Evolutionary conservation across 208 protist species (phyloP).

Genomic region (Angomonas desouzai): DNA sequence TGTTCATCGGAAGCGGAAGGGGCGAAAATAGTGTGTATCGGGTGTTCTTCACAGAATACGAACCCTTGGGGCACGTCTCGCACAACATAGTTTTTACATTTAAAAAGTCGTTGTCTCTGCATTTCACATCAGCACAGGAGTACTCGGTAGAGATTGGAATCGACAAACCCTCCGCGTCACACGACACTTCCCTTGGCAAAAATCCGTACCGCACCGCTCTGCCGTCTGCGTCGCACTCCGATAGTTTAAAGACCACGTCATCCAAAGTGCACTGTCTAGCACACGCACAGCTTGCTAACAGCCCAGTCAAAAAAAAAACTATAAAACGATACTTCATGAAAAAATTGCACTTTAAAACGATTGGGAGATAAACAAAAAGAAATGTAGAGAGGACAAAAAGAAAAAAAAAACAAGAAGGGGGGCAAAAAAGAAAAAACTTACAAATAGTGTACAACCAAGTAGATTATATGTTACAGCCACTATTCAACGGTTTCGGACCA

Average conservation of each 20-base stretch:
- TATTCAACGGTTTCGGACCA: conserved; percentile 42
- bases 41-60: neutral
- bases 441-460: too few species aligned
- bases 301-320: neutral
- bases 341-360: too few species aligned
- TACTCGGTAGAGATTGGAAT: neutral
- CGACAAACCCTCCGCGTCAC: neutral
- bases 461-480: too few species aligned
- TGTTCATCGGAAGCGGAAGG: neutral
- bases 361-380: conserved; percentile 9
- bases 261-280: neutral
- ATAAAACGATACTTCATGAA: too few species aligned
- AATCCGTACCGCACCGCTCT: neutral
- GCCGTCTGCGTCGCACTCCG: neutral
- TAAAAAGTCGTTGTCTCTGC: neutral
- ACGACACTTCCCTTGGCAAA: neutral
- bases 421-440: conserved; percentile 15
- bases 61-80: neutral
- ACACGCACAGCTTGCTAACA: too few species aligned
- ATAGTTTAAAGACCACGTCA: conserved; percentile 7
- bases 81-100: conserved; percentile 2
- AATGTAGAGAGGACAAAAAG: neutral
- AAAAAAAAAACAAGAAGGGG: conserved; percentile 20
- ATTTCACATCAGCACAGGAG: neutral
- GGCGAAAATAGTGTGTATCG: conserved; percentile 3